Base-by-base conservation (phyloP, 2,329 filamentous ascomycete species). In the Aspergillus flavus region DNA sequence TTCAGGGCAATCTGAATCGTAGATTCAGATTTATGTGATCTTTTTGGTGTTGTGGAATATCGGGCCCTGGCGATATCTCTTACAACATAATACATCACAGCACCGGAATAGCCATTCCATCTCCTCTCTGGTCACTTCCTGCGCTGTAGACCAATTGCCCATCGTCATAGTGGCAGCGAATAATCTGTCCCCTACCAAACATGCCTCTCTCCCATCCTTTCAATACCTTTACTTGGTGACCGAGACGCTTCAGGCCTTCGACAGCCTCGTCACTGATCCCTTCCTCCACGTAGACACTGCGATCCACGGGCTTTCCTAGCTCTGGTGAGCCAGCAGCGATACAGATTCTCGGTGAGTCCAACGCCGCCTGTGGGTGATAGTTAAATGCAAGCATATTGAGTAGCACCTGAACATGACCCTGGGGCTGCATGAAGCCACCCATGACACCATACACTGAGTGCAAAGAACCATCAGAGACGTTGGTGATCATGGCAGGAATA, bases 391-490 rank as follows among this genome's bases (percentile, higher is more conserved):
- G 79, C 86, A 96, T 94, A 68, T 96, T 96, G 2, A 98, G 83
- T 11, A 99, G 80, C 0, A 97, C 93, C 78, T 98, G 95, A 0
- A 98, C 89, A 64, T 98, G 95, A 26, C 94, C 95, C 78, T 98
- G 95, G 0, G 95, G 95, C 80, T 99, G 95, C 91, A 98, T 98
- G 79, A 96, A 98, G 2, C 93, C 94, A 58, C 95, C 95, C 95
- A 98, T 98, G 64, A 98, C 94, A 59, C 95, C 95, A 72, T 94
- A 97, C 0, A 96, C 91, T 4, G 88, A 91, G 76, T 97, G 92
- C 61, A 98, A 80, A 56, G 86, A 89, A 30, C 87, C 87, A 70
- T 96, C 93, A 5, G 81, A 80, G 21, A 87, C 76, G 69, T 95
- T 93, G 0, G 95, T 98, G 21, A 94, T 88, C 77, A 98, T 85